phyloP scores from a whole-genome alignment of 805 yeast species.

The Cyberlindnera samutprakarnensis region DNA sequence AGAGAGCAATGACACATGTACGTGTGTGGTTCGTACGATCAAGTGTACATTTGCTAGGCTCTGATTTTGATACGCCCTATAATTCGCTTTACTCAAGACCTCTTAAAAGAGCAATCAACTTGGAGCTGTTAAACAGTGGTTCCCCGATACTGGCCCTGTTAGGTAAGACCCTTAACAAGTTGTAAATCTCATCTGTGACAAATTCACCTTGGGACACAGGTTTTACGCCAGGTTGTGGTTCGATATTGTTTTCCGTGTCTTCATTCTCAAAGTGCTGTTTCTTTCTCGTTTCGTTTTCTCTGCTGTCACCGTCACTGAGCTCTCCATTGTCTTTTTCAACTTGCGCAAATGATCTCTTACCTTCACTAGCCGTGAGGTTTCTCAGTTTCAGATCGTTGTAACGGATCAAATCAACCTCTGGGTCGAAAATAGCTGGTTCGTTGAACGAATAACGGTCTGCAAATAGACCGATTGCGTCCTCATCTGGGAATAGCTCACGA shows the following conservation, averaged over 20 bases:
- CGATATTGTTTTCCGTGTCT: not conserved
- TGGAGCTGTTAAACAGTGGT: constrained; percentile 45
- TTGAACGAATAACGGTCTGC: constrained; percentile 31
- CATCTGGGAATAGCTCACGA: constrained; percentile 57
- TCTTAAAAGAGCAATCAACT: constrained; percentile 26
- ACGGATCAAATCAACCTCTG: constrained; percentile 19
- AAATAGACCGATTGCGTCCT: constrained; percentile 27
- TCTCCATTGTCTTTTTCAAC: constrained; percentile 1
- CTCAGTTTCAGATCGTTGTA: constrained; percentile 21
- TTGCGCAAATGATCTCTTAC: constrained; percentile 4
- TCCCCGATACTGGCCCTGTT: constrained; percentile 43
- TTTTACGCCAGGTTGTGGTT: no score
- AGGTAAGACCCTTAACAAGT: constrained; percentile 51
- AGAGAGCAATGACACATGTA: no score
- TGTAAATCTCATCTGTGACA: constrained; percentile 36
- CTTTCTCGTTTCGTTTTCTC: not conserved
- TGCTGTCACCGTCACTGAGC: not conserved
- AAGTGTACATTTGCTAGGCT: no score
- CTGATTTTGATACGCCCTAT: no score
- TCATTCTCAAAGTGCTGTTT: constrained; percentile 2
- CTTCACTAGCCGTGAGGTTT: not conserved
- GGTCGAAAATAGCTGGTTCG: constrained; percentile 11
- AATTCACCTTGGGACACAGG: constrained; percentile 15
- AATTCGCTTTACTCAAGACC: constrained; percentile 1
- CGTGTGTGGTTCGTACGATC: no score